Base-by-base conservation (phyloP, 2,329 filamentous ascomycete genomes). In the Elsinoe fawcettii region DNA sequence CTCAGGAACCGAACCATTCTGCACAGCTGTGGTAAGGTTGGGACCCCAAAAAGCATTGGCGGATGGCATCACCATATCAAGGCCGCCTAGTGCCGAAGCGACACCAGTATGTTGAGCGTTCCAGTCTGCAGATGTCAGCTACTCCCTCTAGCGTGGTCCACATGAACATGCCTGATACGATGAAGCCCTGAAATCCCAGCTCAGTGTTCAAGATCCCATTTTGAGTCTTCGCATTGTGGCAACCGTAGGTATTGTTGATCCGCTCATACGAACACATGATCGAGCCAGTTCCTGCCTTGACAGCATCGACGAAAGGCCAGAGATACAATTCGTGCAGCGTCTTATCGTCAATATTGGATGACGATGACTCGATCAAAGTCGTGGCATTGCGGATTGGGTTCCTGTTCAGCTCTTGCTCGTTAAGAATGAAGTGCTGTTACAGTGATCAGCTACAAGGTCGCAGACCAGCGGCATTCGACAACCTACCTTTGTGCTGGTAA, bases 191-290 rank as follows among this genome's bases (percentile, higher is more conserved):
- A 61, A 87, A 87, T 0, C 82, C 83, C 51, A 87, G 75, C 69
- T 88, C 85, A 47, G 85, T 82, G 62, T 88, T 88, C 8, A 88
- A 71, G 5, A 88, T 73, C 0, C 79, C 81, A 60, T 86, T 87
- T 46, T 85, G 74, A 14, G 84, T 70, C 65, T 82, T 82, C 58
- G 80, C 81, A 65, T 88, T 88, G 22, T 62, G 60, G 47, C 60
- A 60, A 30, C 73, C 79, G 63, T 90, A 90, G 7, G 83, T 88
- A 70, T 88, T 89, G 74, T 95, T 93, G 70, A 90, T 67, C 65
- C 86, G 84, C 64, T 87, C 82, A 73, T 60, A 73, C 0, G 67
- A 71, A 60, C 83, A 86, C 84, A 86, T 86, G 37, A 85, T 69
- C 0, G 77, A 79, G 0, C 74, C 78, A 0, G 77, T 77, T 0